phyloP scores from a whole-genome alignment of 2,329 filamentous ascomycete genomes.

The Beauveria pseudobassiana region DNA sequence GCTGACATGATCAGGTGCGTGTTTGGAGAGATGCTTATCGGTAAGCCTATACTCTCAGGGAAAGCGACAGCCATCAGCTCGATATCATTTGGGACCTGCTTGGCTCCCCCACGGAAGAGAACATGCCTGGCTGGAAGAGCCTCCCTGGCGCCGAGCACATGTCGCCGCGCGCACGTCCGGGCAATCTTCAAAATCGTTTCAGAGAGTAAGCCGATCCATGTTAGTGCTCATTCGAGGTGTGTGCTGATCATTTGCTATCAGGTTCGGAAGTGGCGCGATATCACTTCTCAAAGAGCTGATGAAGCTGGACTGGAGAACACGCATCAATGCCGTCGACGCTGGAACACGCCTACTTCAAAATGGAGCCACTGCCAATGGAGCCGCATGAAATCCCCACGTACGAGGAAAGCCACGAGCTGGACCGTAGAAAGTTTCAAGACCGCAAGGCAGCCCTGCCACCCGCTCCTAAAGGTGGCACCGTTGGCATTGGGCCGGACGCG shows the following conservation, averaged over 20 bases:
- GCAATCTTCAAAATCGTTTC: conserved; percentile 68
- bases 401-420: conserved; percentile 94
- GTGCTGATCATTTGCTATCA: conserved; percentile 23
- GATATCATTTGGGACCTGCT: conserved; percentile 92
- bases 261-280: conserved; percentile 63
- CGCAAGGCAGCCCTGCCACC: conserved; percentile 79
- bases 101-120: conserved; percentile 80
- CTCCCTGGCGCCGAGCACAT: conserved; percentile 76
- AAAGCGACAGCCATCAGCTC: conserved; percentile 81
- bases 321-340: conserved; percentile 89
- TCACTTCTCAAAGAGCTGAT: conserved; percentile 76
- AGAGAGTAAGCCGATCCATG: conserved; percentile 49
- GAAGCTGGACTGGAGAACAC: conserved; percentile 78
- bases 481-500: conserved; percentile 62
- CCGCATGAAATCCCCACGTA: conserved; percentile 86
- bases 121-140: conserved; percentile 83
- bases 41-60: conserved; percentile 85
- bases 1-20: conserved; percentile 60
- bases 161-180: conserved; percentile 50
- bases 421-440: conserved; percentile 82
- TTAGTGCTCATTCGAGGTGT: not conserved
- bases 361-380: conserved; percentile 66
- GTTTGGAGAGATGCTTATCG: conserved; percentile 94
- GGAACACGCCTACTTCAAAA: conserved; percentile 85
- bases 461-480: conserved; percentile 83